Conservation (phyloP, 495 filamentous ascomycete genomes). For the Penicillium herquei region DNA sequence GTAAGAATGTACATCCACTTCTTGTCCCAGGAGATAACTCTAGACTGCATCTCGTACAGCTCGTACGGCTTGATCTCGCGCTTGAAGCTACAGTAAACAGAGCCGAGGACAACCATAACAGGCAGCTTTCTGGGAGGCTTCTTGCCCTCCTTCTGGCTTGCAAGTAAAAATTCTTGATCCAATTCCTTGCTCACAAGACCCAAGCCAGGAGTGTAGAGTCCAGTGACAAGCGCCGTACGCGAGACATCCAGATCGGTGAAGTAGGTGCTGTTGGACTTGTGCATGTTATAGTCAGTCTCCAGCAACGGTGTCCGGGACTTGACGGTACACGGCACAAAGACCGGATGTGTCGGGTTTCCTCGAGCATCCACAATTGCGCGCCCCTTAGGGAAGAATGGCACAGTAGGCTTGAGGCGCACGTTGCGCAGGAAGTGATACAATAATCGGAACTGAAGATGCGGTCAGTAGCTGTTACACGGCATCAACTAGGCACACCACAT, state of each 20-base stretch:
- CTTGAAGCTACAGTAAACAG: slow-evolving; percentile 63
- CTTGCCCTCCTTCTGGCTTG: slow-evolving; percentile 40
- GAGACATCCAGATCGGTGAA: slow-evolving; percentile 72
- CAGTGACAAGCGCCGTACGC: slow-evolving; percentile 60
- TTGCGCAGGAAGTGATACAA: slow-evolving; percentile 51
- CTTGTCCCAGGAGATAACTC: slow-evolving; percentile 69
- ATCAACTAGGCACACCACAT: not conserved
- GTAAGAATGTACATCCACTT: slow-evolving; percentile 82
- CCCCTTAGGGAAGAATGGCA: slow-evolving; percentile 36
- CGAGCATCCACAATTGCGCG: slow-evolving; percentile 27
- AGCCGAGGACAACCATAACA: slow-evolving; percentile 60
- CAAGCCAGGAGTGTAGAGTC: slow-evolving; percentile 58
- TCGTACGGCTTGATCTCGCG: slow-evolving; percentile 66
- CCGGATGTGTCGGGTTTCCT: slow-evolving; percentile 40
- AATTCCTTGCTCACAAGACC: slow-evolving; percentile 47
- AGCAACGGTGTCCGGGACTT: slow-evolving; percentile 51
- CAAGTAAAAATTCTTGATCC: slow-evolving; percentile 37
- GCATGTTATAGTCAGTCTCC: slow-evolving; percentile 67
- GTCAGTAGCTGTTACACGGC: slow-evolving; percentile 17
- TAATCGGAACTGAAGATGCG: slow-evolving; percentile 42
- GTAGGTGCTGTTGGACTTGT: slow-evolving; percentile 75
- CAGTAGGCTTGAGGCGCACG: slow-evolving; percentile 43
- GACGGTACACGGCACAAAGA: slow-evolving; percentile 57
- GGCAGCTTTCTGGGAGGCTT: slow-evolving; percentile 38
- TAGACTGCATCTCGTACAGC: slow-evolving; percentile 64